Evolutionary conservation across 2,329 filamentous ascomycete species (phyloP).

Genomic region (Pezicula neosporulosa): DNA sequence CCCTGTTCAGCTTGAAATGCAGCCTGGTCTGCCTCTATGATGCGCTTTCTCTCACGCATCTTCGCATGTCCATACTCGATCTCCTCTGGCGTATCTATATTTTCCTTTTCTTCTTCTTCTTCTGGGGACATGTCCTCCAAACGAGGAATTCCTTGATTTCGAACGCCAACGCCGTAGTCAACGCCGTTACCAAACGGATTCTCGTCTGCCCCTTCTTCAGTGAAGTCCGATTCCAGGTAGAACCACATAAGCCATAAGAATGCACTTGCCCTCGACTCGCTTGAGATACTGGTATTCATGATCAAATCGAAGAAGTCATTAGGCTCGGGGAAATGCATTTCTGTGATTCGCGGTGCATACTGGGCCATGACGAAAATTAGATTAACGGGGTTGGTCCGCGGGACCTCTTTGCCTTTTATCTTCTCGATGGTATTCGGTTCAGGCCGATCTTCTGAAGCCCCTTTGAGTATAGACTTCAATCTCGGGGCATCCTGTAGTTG

Average conservation of each 20-base stretch:
- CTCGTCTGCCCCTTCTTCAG: slow-evolving; percentile 77
- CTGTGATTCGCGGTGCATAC: slow-evolving; percentile 86
- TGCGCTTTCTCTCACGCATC: slow-evolving; percentile 70
- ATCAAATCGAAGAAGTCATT: slow-evolving; percentile 95
- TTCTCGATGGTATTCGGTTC: slow-evolving; percentile 83
- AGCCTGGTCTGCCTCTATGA: slow-evolving; percentile 70
- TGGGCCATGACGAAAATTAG: slow-evolving; percentile 93
- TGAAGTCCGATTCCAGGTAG: slow-evolving; percentile 95
- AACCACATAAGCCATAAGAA: slow-evolving; percentile 99
- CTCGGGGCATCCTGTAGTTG: slow-evolving; percentile 95
- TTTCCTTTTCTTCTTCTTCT: slow-evolving; percentile 64
- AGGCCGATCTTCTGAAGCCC: slow-evolving; percentile 84
- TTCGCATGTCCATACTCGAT: slow-evolving; percentile 68
- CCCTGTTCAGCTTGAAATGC: slow-evolving; percentile 33
- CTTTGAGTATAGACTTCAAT: slow-evolving; percentile 95
- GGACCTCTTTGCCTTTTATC: slow-evolving; percentile 66
- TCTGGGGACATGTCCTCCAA: slow-evolving; percentile 64
- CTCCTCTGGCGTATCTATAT: slow-evolving; percentile 70
- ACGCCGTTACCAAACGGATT: slow-evolving; percentile 84
- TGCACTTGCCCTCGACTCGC: slow-evolving; percentile 76
- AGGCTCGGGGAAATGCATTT: slow-evolving; percentile 81
- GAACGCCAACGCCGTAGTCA: slow-evolving; percentile 60
- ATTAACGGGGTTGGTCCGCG: slow-evolving; percentile 95
- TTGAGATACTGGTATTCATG: slow-evolving; percentile 83
- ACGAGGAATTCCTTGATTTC: slow-evolving; percentile 66